phyloP scores from a whole-genome alignment of 2,329 filamentous ascomycete genomes.

The Mycosphaerelloides madeirae region DNA sequence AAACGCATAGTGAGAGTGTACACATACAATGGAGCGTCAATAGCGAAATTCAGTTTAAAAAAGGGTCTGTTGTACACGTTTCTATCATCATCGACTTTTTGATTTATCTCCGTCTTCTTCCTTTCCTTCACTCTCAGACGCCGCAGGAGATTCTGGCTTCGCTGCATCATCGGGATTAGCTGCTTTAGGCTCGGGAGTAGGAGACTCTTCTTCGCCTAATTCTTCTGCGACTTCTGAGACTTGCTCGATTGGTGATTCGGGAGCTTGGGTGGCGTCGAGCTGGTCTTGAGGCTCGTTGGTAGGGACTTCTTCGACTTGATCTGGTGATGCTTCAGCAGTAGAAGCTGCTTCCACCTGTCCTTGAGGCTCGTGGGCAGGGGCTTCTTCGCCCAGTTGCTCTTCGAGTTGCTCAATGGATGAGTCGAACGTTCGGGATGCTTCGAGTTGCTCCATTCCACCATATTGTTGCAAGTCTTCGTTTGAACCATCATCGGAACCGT shows the following conservation, averaged over 20 bases:
- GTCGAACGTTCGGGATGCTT: neutral
- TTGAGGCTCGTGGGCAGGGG: neutral
- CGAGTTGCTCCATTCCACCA: slow-evolving; percentile 6
- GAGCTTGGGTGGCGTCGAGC: neutral
- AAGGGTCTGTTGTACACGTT: no score
- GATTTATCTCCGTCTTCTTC: neutral
- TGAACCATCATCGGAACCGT: neutral
- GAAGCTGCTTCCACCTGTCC: no score
- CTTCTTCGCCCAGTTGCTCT: neutral
- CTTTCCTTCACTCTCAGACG: neutral
- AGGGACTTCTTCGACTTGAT: neutral
- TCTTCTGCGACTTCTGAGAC: slow-evolving; percentile 15
- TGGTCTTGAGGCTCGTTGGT: neutral
- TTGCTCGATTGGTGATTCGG: slow-evolving; percentile 10
- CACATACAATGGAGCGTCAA: no score
- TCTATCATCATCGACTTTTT: no score
- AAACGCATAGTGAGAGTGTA: no score
- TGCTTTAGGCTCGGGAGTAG: neutral
- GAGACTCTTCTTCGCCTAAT: slow-evolving; percentile 12
- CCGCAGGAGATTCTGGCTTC: slow-evolving; percentile 1
- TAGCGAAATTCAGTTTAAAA: no score
- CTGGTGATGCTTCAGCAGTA: neutral
- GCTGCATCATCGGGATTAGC: neutral
- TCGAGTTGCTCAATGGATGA: neutral
- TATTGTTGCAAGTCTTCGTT: slow-evolving; percentile 17